Evolutionary conservation across 352 stramenopile species (phyloP), one percentile per base, ranked within the genome.

Genomic region (Aphanomyces astaci): DNA sequence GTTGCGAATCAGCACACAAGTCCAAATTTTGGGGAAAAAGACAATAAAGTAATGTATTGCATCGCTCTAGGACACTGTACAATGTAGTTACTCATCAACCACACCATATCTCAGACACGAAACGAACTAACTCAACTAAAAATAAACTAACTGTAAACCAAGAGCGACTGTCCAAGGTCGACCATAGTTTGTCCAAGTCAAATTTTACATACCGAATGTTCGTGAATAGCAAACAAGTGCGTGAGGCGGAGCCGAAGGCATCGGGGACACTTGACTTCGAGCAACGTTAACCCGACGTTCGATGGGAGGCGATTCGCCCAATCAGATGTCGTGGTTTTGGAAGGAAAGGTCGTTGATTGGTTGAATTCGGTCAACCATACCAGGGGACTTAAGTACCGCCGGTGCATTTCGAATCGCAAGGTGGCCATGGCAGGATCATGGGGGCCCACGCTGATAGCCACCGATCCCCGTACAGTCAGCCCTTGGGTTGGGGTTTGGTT

Each of bases 241-340:
- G 87, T 92, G 48, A 99, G 73, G 64, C 97, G 94, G 27, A 98
- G 72, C 70, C 98, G 76, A 66, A 94, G 43, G 53, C 79, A 91
- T 36, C 86, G 67, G 31, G 88, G 84, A 24, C 74, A 78, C 40
- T 96, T 76, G 64, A 89, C 73, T 54, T 84, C 74, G 24, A 98
- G 81, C 27, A 94, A 98, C 48, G 98, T 93, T 22, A 99, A 57
- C 64, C 96, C 91, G 4, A 99, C 82, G 70, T 98, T 98, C 5
- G 73, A 48, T 33, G 94, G 93, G 9, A 59, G 30, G 24, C 51
- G 51, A 36, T 19, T 11, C 30, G 25, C 2, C 25, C 25, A 59
- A 55, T 10, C n/a, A n/a, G n/a, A n/a, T n/a, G n/a, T n/a, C n/a
- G n/a, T n/a, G 17, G 40, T n/a, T 15, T 49, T 15, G 15, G 22